Conservation (phyloP, 1,139 yeast genomes). For the Suhomyces wounanorum region DNA sequence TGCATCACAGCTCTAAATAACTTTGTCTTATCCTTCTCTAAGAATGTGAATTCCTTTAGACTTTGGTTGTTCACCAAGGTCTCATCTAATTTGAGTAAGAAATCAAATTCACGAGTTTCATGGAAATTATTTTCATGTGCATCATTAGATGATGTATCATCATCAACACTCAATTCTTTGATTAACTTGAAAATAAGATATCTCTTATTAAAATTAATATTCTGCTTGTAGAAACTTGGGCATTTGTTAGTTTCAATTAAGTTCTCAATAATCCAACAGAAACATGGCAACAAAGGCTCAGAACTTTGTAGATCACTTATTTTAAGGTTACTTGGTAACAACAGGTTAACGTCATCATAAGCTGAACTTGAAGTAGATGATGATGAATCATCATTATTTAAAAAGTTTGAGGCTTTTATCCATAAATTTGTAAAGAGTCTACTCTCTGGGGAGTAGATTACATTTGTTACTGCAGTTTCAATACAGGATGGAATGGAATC, state of each 20-base stretch:
- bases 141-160: constrained; percentile 21
- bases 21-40: constrained; percentile 30
- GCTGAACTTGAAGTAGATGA: constrained; percentile 19
- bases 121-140: constrained; percentile 29
- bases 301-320: constrained; percentile 31
- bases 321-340: constrained; percentile 37
- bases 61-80: constrained; percentile 31
- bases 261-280: constrained; percentile 64
- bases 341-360: constrained; percentile 34
- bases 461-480: constrained; percentile 77
- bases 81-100: constrained; percentile 46
- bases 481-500: constrained; percentile 77
- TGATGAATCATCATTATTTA: constrained; percentile 23
- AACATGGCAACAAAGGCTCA: constrained; percentile 66
- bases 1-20: constrained; percentile 36
- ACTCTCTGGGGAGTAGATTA: constrained; percentile 79
- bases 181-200: constrained; percentile 45
- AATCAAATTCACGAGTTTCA: constrained; percentile 49
- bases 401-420: constrained; percentile 52
- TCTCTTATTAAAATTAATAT: constrained; percentile 46
- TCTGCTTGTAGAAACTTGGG: constrained; percentile 33
- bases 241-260: constrained; percentile 40
- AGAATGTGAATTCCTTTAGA: constrained; percentile 29
- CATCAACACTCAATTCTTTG: constrained; percentile 46
- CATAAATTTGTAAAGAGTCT: constrained; percentile 67